Conservation (phyloP, 192 early-diverging fungal species). For the Entrophospora sp. region DNA sequence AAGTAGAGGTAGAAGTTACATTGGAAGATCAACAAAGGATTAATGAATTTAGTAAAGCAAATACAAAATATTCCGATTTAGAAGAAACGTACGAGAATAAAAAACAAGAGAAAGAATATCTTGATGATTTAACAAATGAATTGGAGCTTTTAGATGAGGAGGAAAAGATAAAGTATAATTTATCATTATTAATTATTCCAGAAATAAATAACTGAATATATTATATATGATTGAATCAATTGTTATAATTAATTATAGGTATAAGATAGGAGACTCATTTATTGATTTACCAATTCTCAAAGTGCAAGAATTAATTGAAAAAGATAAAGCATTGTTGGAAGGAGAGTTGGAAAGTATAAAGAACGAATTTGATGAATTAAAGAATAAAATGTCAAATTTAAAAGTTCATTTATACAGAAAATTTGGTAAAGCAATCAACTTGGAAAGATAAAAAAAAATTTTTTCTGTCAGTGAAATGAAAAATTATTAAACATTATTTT, state of each 20-base stretch:
- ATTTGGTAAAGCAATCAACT: constrained; percentile 93
- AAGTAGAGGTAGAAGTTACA: constrained; percentile 84
- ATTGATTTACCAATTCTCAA: constrained; percentile 63
- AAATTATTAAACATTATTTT: too few species aligned
- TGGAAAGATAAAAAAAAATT: constrained; percentile 66
- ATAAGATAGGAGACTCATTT: constrained; percentile 86
- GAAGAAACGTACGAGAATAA: constrained; percentile 72
- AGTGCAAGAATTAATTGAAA: constrained; percentile 58
- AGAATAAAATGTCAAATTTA: constrained; percentile 29
- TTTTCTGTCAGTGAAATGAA: too few species aligned
- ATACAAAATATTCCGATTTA: constrained; percentile 62
- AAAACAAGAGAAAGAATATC: constrained; percentile 79
- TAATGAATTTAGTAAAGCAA: constrained; percentile 87
- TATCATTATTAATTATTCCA: background rate
- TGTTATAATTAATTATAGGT: constrained; percentile 28
- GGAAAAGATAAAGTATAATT: constrained; percentile 20
- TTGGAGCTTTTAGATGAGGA: constrained; percentile 91
- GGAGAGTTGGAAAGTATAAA: background rate
- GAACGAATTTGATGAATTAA: background rate
- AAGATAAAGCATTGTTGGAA: background rate
- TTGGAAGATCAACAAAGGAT: constrained; percentile 97
- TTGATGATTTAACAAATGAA: constrained; percentile 88
- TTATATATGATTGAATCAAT: constrained; percentile 13
- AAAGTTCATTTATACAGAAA: constrained; percentile 83
- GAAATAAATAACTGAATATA: background rate